Evolutionary conservation across 2,329 filamentous ascomycete species (phyloP).

Genomic region (Sporothrix schenckii): DNA sequence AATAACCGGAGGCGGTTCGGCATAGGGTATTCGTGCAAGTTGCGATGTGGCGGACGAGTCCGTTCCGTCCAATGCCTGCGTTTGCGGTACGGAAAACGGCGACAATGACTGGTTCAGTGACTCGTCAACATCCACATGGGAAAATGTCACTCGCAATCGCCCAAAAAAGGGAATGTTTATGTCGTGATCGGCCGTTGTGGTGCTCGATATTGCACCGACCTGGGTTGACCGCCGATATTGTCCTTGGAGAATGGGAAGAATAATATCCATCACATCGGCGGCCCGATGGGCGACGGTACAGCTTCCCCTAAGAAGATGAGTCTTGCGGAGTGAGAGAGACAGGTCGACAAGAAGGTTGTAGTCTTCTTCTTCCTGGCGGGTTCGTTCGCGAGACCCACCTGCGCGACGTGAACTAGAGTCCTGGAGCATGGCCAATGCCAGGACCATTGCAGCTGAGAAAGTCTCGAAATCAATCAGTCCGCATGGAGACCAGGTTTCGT

Average conservation of each 20-base stretch:
- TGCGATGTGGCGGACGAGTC: background rate
- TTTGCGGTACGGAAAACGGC: background rate
- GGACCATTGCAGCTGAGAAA: conserved; percentile 22
- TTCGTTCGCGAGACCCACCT: background rate
- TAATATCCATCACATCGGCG: conserved; percentile 22
- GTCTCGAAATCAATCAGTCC: conserved; percentile 23
- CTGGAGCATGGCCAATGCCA: conserved; percentile 20
- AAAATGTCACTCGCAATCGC: conserved; percentile 2
- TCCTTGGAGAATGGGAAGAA: conserved; percentile 22
- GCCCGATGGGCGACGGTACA: conserved; percentile 24
- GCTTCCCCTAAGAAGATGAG: conserved; percentile 12
- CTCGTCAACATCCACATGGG: background rate
- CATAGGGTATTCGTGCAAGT: background rate
- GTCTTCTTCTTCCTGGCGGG: background rate
- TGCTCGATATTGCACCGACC: too few species aligned
- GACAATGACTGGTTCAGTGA: background rate
- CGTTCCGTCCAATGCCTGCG: background rate
- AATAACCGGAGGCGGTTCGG: background rate
- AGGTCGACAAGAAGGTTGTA: background rate
- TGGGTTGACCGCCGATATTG: background rate
- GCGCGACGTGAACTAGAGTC: background rate
- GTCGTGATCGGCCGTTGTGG: conserved; percentile 6
- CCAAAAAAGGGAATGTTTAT: conserved; percentile 26
- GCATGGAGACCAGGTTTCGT: conserved; percentile 2
- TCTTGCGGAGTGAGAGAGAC: background rate